phyloP scores from a whole-genome alignment of 495 filamentous ascomycete genomes.

The Penicillium robsamsonii region DNA sequence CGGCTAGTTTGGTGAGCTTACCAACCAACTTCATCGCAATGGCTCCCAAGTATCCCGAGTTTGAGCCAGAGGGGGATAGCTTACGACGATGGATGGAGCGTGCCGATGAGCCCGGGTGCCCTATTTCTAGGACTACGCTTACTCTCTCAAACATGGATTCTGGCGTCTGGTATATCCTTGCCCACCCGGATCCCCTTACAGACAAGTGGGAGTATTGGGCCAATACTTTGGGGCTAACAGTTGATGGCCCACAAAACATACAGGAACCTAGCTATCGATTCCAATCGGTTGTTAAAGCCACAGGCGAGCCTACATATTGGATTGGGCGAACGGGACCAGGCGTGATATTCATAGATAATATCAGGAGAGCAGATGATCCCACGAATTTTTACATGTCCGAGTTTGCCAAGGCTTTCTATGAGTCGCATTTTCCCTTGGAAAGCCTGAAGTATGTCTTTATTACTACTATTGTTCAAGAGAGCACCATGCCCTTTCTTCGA shows the following conservation, averaged over 20 bases:
- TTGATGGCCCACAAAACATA: neutral
- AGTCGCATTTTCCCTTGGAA: neutral
- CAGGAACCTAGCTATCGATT: neutral
- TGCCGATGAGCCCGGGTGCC: neutral
- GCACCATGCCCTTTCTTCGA: neutral
- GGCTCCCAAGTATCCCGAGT: neutral
- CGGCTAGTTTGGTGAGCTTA: neutral
- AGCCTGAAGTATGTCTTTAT: neutral
- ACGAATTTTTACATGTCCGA: neutral
- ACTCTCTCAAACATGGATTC: neutral
- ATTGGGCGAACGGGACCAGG: conserved; percentile 1
- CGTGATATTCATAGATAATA: conserved; percentile 1
- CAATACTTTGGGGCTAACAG: neutral
- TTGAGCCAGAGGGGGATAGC: neutral
- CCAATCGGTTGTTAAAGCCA: neutral
- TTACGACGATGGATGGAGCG: conserved; percentile 1
- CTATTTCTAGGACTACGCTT: neutral
- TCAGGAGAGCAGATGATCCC: neutral
- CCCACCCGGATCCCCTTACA: neutral
- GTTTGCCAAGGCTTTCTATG: conserved; percentile 1
- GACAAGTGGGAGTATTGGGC: neutral
- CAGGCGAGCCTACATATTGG: neutral
- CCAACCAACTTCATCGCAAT: neutral
- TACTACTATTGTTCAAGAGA: neutral
- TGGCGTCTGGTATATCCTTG: neutral